Evolutionary conservation across 768 basidiomycete genomes (phyloP).

Genomic region (Aureoboletus auriporus): DNA sequence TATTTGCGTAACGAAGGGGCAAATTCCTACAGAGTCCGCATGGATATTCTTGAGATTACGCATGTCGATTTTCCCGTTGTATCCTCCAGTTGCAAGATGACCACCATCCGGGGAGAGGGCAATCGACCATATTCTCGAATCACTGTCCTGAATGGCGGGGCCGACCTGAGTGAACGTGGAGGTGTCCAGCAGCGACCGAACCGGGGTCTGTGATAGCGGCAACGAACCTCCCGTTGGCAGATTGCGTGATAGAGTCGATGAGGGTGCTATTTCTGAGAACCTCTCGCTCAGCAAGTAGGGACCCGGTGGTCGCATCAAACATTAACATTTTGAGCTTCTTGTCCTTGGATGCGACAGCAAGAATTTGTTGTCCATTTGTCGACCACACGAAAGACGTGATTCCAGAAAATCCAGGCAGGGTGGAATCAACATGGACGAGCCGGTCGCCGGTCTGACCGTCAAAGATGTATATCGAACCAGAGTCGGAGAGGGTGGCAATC

Average conservation of each 20-base stretch:
- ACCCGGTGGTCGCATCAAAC: not conserved
- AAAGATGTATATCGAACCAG: not conserved
- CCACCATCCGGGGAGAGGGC: not conserved
- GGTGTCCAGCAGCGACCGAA: constrained; percentile 1
- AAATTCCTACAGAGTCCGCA: not conserved
- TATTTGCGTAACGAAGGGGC: too few relatives aligned
- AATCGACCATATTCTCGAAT: not conserved
- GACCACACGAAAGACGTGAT: constrained; percentile 5
- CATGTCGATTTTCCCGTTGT: not conserved
- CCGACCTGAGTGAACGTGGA: not conserved
- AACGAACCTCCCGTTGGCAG: not conserved
- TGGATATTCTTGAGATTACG: not conserved
- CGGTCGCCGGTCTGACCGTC: not conserved
- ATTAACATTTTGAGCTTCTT: not conserved
- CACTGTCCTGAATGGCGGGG: not conserved
- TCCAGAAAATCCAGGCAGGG: not conserved
- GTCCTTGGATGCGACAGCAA: not conserved
- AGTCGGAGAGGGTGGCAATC: not conserved
- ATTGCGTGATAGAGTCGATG: not conserved
- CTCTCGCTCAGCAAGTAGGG: not conserved
- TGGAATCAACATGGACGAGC: not conserved
- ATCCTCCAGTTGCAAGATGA: constrained; percentile 2
- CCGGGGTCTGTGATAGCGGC: not conserved
- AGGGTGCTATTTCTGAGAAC: not conserved
- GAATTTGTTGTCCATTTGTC: not conserved